Evolutionary conservation across 345 rosid species (phyloP), one percentile per base, ranked within the genome.

Genomic region (thale cress (Arabidopsis thaliana)): DNA sequence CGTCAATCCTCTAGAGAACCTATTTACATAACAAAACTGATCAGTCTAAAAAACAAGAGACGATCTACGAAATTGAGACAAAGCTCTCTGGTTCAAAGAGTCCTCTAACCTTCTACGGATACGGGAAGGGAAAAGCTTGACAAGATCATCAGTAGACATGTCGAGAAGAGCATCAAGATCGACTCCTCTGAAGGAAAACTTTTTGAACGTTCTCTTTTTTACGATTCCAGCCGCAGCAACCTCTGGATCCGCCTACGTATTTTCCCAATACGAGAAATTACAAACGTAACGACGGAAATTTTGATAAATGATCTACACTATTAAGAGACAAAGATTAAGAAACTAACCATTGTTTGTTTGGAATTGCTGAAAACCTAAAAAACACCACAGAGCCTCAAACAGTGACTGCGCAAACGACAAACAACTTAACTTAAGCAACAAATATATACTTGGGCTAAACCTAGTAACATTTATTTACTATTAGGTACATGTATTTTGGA

Each of bases 201-300:
- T 89, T 82, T 86, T 87, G 83, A 89, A 89, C 46, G 95, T 89
- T 75, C 95, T 87, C 90, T 86, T 86, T 80, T 86, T 86, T 32
- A 85, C 85, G 61, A 63, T 71, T 7, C 82, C 90, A 4, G 81
- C 75, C 30, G 57, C 23, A 24, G 72, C 85, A 25, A 80, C 89
- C 57, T 82, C 87, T 22, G 71, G 45, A 49, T 83, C 87, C 64
- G 87, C 89, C 89, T 84, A 65, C 14, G 4, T 32, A 56, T 33
- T 22, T 22, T 23, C 32, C 51, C 61, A 61, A 28, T 5, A 3
- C 22, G n/a, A 37, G 4, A 51, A 2, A 33, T 61, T 52, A 71
- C 49, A 60, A 60, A 40, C 32, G 3, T 6, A 13, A 40, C 23
- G 3, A 23, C 32, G 16, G 8, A 40, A 60, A 8, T 41, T 10